These are phyloP conservation scores for Suillus ampliporus DNA, from an alignment of 768 basidiomycete species.

Conservation along the genomic window DNA sequence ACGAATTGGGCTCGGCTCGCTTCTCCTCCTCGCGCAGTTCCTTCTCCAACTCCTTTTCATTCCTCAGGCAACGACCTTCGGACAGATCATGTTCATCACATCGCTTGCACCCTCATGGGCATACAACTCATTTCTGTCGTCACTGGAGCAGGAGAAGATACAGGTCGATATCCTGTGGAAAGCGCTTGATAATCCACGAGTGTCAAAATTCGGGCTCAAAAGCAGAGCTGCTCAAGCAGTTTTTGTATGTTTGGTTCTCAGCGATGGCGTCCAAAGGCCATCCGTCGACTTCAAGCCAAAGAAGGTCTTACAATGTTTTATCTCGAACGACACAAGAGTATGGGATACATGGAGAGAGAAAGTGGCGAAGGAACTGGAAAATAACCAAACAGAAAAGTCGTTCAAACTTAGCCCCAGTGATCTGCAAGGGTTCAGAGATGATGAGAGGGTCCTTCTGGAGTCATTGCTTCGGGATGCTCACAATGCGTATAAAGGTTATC, in stretches of 20 bases:
- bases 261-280: conserved; percentile 13
- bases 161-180: conserved; percentile 26
- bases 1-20: conserved; percentile 32
- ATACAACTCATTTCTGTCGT: conserved; percentile 42
- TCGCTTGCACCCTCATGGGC: conserved; percentile 40
- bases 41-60: conserved; percentile 41
- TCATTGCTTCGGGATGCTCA: conserved; percentile 2
- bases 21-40: conserved; percentile 40
- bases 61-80: conserved; percentile 40
- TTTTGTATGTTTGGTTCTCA: conserved; percentile 29
- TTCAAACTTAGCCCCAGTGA: neutral
- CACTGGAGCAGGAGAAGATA: conserved; percentile 42
- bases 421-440: neutral
- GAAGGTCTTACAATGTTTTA: conserved; percentile 18
- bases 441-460: neutral
- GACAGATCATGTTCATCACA: conserved; percentile 41
- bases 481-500: neutral
- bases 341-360: conserved; percentile 35
- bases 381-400: conserved; percentile 13
- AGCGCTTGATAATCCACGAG: conserved; percentile 17
- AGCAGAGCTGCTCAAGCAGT: conserved; percentile 21
- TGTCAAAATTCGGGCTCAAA: conserved; percentile 26
- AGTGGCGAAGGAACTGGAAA: conserved; percentile 23
- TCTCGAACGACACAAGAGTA: conserved; percentile 35
- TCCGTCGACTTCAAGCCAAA: conserved; percentile 12